These are phyloP conservation scores for Malus hybrid DNA, from an alignment of 331 rosid species.

Conservation along the genomic window DNA sequence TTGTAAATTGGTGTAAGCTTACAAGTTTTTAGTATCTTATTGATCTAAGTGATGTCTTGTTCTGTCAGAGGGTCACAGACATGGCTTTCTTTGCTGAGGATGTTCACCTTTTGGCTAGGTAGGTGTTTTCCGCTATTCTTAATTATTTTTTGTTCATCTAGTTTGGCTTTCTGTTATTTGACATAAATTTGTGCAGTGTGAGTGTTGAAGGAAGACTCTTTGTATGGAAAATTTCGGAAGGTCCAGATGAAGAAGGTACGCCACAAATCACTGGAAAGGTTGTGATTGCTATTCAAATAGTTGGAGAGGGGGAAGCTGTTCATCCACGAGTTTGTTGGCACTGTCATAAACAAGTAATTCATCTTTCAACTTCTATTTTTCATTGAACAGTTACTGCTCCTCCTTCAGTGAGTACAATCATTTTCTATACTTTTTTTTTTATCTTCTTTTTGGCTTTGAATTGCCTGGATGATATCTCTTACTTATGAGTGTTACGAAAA, in stretches of 20 bases:
- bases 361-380: background rate
- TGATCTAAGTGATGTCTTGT: conserved; percentile 9
- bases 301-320: conserved; percentile 67
- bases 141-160: background rate
- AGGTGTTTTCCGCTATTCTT: conserved; percentile 16
- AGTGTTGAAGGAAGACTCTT: conserved; percentile 83
- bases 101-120: conserved; percentile 99
- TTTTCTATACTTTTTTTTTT: background rate
- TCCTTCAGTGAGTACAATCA: background rate
- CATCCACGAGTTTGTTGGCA: conserved; percentile 99
- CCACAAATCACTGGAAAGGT: conserved; percentile 86
- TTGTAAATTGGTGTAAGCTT: no score
- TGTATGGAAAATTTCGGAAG: conserved; percentile 95
- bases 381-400: background rate
- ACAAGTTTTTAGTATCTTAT: no score
- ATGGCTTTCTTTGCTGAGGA: conserved; percentile 98
- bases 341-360: conserved; percentile 88
- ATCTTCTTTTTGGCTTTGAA: background rate
- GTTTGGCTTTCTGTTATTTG: conserved; percentile 9
- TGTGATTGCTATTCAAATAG: conserved; percentile 69
- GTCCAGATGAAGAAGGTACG: conserved; percentile 90
- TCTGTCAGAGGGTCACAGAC: conserved; percentile 94
- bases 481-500: conserved; percentile 4
- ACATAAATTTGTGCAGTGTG: conserved; percentile 58
- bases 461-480: background rate